Evolutionary conservation across 1,284 basidiomycete genomes (phyloP), one percentile per base, ranked within the genome.

Genomic region (Apiotrichum akiyoshidainum): DNA sequence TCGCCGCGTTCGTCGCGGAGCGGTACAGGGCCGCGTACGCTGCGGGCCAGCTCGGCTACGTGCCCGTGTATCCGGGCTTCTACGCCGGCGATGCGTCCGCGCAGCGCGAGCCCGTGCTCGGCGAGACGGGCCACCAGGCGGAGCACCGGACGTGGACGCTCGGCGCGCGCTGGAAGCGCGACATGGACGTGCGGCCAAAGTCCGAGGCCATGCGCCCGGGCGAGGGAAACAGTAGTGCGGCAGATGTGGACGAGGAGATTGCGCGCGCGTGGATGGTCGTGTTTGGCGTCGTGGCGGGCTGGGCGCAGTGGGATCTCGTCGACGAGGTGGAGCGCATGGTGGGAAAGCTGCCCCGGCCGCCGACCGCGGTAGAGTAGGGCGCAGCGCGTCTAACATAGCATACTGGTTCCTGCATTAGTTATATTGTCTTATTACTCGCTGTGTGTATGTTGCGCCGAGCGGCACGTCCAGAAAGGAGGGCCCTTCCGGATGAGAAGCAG

Each of bases 281-380:
- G 1, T 79, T 86, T 22, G 84, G 85, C 4, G 80, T 97, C 34
- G 82, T 84, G 22, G 85, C 83, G 12, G 80, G 88, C 1, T 97
- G 92, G 93, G 87, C 84, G 21, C 93, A 97, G 78, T 81, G 79
- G 56, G 94, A 97, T 74, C 77, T 97, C 46, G 89, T 91, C 86
- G 81, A 82, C 68, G 89, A 93, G 40, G 54, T 87, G 12, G 86
- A 87, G 55, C 61, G 55, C 4, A 55, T 69, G 60, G 71, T 76
- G 47, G n/a, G 44, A n/a, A 11, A 21, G 42, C 41, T 54, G 34
- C 52, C 52, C 12, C 26, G 26, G 40, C 41, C 51, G 22, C 26
- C 7, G 26, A 31, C 26, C 26, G 26, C 26, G 26, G 26, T 31
- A 3, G 26, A 31, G 26, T 31, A 31, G 26, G 26, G 26, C 3